phyloP scores from a whole-genome alignment of 192 early-diverging fungal species.

The Backusella tarrabulga region DNA sequence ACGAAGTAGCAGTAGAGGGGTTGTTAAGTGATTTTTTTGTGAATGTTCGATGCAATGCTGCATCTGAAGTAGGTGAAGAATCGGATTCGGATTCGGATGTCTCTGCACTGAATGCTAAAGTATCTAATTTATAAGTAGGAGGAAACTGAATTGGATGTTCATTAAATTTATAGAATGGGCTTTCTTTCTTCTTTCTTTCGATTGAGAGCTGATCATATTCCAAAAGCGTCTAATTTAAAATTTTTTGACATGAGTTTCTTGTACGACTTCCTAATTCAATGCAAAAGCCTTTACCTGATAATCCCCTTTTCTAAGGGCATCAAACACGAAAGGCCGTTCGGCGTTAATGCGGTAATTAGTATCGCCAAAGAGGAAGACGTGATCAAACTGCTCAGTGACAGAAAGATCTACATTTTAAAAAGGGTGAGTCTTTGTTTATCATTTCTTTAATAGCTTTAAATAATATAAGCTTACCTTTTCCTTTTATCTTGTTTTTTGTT shows the following conservation, averaged over 20 bases:
- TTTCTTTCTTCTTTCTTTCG: constrained; percentile 19
- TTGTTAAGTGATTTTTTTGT: neutral
- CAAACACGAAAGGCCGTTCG: constrained; percentile 47
- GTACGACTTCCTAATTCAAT: neutral
- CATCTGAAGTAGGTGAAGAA: neutral
- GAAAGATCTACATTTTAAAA: constrained; percentile 9
- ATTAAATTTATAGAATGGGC: constrained; percentile 46
- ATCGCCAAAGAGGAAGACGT: constrained; percentile 74
- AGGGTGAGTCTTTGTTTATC: neutral
- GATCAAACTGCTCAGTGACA: constrained; percentile 52
- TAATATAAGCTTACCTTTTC: constrained; percentile 26
- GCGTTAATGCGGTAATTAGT: constrained; percentile 75
- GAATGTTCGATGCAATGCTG: neutral
- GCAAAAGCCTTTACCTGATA: constrained; percentile 25
- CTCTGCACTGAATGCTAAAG: constrained; percentile 4
- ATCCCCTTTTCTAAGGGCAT: constrained; percentile 45
- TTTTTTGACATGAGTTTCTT: neutral
- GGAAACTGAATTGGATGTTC: constrained; percentile 67
- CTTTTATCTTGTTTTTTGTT: constrained; percentile 24
- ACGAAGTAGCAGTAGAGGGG: neutral
- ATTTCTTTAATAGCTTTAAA: neutral
- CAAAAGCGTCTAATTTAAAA: constrained; percentile 35
- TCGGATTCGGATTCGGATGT: neutral
- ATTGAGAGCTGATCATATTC: constrained; percentile 41
- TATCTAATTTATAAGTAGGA: constrained; percentile 83